Evolutionary conservation across 768 basidiomycete species (phyloP).

Genomic region (Cantharellus anzutake): DNA sequence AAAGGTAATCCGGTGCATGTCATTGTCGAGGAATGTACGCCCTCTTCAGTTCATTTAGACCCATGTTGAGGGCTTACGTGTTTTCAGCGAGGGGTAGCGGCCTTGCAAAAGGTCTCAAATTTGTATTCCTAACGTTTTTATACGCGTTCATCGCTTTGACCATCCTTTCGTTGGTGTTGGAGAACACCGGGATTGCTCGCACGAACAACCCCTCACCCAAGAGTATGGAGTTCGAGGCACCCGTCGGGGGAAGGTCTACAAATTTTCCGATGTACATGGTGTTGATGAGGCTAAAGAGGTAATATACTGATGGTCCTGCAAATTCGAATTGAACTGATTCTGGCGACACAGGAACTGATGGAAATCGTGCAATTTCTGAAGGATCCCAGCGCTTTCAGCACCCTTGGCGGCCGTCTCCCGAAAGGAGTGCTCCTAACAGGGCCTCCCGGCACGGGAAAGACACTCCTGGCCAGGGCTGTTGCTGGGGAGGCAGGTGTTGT

Average conservation of each 20-base stretch:
- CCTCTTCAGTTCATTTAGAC: background rate
- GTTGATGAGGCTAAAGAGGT: conserved; percentile 94
- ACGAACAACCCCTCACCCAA: conserved; percentile 38
- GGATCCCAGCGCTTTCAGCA: conserved; percentile 77
- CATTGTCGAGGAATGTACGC: conserved; percentile 63
- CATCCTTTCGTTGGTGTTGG: conserved; percentile 71
- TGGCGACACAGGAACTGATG: conserved; percentile 50
- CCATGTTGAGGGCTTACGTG: conserved; percentile 3
- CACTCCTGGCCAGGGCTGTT: conserved; percentile 89
- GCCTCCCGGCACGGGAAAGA: conserved; percentile 92
- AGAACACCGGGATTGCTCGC: conserved; percentile 87
- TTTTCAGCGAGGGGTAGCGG: conserved; percentile 46
- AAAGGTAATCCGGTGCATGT: conserved; percentile 54
- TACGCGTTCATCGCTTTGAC: conserved; percentile 40
- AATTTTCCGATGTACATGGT: conserved; percentile 90
- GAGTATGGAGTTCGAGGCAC: conserved; percentile 66
- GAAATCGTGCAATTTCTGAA: conserved; percentile 92
- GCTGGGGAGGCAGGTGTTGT: conserved; percentile 91
- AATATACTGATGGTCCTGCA: background rate
- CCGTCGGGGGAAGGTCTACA: conserved; percentile 59
- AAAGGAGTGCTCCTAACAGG: conserved; percentile 89
- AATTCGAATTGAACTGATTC: conserved; percentile 2
- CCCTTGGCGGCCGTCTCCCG: conserved; percentile 82
- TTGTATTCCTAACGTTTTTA: conserved; percentile 28
- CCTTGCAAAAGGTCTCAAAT: conserved; percentile 42